These are phyloP conservation scores for Jacaranda copaia DNA, from an alignment of 257 asterid species.

Conservation along the genomic window DNA sequence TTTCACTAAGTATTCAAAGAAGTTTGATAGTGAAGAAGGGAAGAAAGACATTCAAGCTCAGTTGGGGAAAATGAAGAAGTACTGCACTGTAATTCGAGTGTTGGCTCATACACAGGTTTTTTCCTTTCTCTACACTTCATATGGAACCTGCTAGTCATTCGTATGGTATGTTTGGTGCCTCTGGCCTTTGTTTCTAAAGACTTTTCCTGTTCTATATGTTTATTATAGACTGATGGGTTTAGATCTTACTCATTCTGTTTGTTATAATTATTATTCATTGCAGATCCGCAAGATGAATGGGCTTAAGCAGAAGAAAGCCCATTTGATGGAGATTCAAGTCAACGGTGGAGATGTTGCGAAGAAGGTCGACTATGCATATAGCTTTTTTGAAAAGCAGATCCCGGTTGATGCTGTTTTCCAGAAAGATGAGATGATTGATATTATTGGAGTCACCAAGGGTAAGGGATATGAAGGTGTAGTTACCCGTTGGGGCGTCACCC, in stretches of 20 bases:
- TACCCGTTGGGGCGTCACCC: conserved; percentile 96
- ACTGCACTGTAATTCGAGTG: conserved; percentile 71
- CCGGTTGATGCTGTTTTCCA: conserved; percentile 88
- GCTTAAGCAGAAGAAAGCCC: conserved; percentile 85
- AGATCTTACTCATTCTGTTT: not conserved
- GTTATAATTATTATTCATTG: conserved; percentile 4
- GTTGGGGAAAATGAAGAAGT: conserved; percentile 79
- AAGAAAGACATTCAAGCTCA: conserved; percentile 66
- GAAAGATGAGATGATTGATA: conserved; percentile 89
- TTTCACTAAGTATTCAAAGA: conserved; percentile 69
- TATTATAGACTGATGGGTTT: not conserved
- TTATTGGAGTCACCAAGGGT: conserved; percentile 84
- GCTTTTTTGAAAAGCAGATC: conserved; percentile 80
- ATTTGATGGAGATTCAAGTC: conserved; percentile 87
- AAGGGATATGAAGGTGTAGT: conserved; percentile 91
- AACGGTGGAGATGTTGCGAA: conserved; percentile 75
- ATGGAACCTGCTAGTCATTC: not conserved
- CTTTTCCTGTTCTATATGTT: not conserved
- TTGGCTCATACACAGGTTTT: conserved; percentile 86
- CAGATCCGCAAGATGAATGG: conserved; percentile 87
- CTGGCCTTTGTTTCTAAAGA: not conserved
- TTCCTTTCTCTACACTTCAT: not conserved
- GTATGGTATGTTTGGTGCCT: not conserved
- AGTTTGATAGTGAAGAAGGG: conserved; percentile 64
- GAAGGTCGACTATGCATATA: conserved; percentile 80